Evolutionary conservation across 352 stramenopile genomes (phyloP).

Genomic region (Phytopythium helicoides): DNA sequence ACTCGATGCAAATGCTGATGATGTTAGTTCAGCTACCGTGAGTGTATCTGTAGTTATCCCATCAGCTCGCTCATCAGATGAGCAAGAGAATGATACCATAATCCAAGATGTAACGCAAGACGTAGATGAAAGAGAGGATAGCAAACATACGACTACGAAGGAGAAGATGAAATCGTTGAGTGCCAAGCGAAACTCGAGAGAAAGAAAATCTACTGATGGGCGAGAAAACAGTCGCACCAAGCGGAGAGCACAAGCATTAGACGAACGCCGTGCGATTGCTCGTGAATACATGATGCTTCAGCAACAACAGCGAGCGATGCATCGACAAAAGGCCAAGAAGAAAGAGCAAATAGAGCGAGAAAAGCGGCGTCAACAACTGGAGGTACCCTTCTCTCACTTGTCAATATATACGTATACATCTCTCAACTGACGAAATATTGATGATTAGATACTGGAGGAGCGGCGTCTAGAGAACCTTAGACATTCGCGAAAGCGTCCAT

Average conservation of each 20-base stretch:
- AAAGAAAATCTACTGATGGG: too few species aligned
- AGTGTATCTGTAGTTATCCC: too few species aligned
- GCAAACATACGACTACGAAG: too few species aligned
- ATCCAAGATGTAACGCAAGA: too few species aligned
- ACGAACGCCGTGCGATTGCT: constrained; percentile 49
- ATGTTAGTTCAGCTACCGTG: too few species aligned
- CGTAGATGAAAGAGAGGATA: too few species aligned
- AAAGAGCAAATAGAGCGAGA: constrained; percentile 33
- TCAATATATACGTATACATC: not conserved
- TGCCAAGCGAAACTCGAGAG: too few species aligned
- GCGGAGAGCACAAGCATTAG: constrained; percentile 20
- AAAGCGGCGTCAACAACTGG: constrained; percentile 39
- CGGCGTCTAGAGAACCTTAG: constrained; percentile 24
- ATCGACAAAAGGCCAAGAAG: constrained; percentile 32
- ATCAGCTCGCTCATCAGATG: too few species aligned
- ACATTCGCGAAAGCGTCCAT: constrained; percentile 3
- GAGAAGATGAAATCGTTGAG: too few species aligned
- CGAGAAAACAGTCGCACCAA: not conserved
- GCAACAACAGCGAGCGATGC: constrained; percentile 39
- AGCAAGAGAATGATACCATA: too few species aligned
- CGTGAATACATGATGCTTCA: constrained; percentile 71
- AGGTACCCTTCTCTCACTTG: constrained; percentile 26
- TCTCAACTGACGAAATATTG: not conserved
- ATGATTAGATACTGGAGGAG: constrained; percentile 21
- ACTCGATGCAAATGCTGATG: too few species aligned